These are phyloP conservation scores for Aspergillus calidoustus DNA, from an alignment of 2,329 filamentous ascomycete species.

Conservation along the genomic window DNA sequence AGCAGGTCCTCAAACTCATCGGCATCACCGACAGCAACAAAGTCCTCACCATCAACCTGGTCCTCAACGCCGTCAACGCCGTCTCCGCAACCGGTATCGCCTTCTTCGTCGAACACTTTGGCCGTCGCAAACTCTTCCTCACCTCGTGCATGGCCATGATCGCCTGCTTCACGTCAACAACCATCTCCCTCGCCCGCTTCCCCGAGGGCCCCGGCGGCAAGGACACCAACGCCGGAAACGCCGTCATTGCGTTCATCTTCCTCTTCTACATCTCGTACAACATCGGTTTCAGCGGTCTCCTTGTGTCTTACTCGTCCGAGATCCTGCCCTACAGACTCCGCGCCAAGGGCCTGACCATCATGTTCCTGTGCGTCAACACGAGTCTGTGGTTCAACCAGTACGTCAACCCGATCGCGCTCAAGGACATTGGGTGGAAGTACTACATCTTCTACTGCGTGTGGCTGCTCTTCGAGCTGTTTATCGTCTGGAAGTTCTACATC, in stretches of 20 bases:
- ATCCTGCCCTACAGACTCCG: slow-evolving; percentile 56
- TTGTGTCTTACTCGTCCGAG: slow-evolving; percentile 51
- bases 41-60: slow-evolving; percentile 48
- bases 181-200: slow-evolving; percentile 44
- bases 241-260: slow-evolving; percentile 37
- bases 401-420: slow-evolving; percentile 39
- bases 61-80: slow-evolving; percentile 47
- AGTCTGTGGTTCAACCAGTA: slow-evolving; percentile 43
- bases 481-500: slow-evolving; percentile 44
- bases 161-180: slow-evolving; percentile 48
- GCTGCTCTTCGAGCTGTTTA: slow-evolving; percentile 35
- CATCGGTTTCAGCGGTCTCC: slow-evolving; percentile 25
- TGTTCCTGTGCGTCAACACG: slow-evolving; percentile 37
- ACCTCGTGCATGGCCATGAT: slow-evolving; percentile 51
- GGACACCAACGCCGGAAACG: slow-evolving; percentile 20
- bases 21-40: slow-evolving; percentile 42
- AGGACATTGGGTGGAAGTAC: slow-evolving; percentile 42
- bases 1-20: slow-evolving; percentile 35
- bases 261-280: slow-evolving; percentile 51
- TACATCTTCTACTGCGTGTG: slow-evolving; percentile 45
- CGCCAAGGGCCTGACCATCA: slow-evolving; percentile 51
- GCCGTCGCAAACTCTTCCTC: slow-evolving; percentile 51
- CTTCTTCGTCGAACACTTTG: slow-evolving; percentile 46
- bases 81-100: slow-evolving; percentile 42
- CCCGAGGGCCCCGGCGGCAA: slow-evolving; percentile 33